A percentile compares a stretch with the other conserved stretches of the same genome.
phyloP scores from a whole-genome alignment of 768 basidiomycete genomes.

The Boletales sp. region DNA sequence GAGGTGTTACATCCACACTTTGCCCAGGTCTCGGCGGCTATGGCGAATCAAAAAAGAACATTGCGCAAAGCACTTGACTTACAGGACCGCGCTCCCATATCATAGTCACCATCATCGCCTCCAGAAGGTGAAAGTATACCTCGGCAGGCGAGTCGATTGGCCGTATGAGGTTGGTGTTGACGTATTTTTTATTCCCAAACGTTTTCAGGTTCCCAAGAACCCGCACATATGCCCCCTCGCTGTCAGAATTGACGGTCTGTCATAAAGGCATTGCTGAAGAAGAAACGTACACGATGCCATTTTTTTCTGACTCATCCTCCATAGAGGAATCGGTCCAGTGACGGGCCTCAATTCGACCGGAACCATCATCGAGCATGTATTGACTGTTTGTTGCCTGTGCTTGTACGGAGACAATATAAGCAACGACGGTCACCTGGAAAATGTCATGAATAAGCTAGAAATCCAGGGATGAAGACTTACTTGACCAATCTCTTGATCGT shows the following conservation, averaged over 20 bases:
- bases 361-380: constrained; percentile 84
- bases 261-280: constrained; percentile 1
- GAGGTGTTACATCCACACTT: constrained; percentile 9
- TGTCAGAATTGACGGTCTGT: constrained; percentile 24
- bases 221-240: constrained; percentile 75
- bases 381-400: constrained; percentile 76
- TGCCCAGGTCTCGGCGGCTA: constrained; percentile 36
- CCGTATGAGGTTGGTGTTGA: constrained; percentile 76
- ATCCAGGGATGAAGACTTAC: constrained; percentile 36
- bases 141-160: constrained; percentile 69
- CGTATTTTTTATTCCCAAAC: constrained; percentile 77
- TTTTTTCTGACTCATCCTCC: constrained; percentile 51
- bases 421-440: constrained; percentile 67
- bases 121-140: constrained; percentile 76
- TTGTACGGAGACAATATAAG: constrained; percentile 64
- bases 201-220: constrained; percentile 79
- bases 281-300: constrained; percentile 42
- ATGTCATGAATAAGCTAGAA: constrained; percentile 1
- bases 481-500: constrained; percentile 77
- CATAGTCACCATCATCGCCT: constrained; percentile 67
- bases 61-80: constrained; percentile 20
- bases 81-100: constrained; percentile 66
- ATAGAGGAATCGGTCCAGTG: constrained; percentile 75
- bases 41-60: background rate
- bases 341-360: constrained; percentile 71